phyloP scores from a whole-genome alignment of 306 rosid genomes.

The Cucumis melo region DNA sequence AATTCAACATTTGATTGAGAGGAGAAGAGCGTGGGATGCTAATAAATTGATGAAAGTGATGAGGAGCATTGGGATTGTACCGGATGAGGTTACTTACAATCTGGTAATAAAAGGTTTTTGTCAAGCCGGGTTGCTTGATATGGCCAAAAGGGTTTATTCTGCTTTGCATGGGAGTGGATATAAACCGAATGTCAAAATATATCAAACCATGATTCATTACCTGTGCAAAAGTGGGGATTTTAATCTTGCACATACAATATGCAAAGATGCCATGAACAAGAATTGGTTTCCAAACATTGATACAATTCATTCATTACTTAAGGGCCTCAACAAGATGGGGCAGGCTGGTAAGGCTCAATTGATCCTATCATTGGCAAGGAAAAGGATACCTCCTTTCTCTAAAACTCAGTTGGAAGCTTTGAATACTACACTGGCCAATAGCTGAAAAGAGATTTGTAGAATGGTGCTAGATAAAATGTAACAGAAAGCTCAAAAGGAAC shows the following conservation, averaged over 20 bases:
- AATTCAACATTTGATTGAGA: conserved; percentile 35
- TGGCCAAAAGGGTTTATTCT: conserved; percentile 60
- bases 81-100: conserved; percentile 58
- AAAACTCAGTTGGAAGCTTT: conserved; percentile 22
- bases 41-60: conserved; percentile 35
- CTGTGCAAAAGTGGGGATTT: conserved; percentile 49
- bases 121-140: conserved; percentile 36
- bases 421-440: conserved; percentile 16
- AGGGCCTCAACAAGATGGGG: conserved; percentile 41
- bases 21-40: conserved; percentile 62
- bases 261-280: conserved; percentile 41
- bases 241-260: conserved; percentile 36
- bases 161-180: conserved; percentile 28
- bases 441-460: conserved; percentile 17
- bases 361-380: conserved; percentile 30
- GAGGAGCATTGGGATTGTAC: conserved; percentile 32
- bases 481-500: conserved; percentile 21
- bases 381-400: conserved; percentile 41
- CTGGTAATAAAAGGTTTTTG: conserved; percentile 68
- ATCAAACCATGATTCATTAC: conserved; percentile 83
- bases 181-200: conserved; percentile 44
- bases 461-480: conserved; percentile 10
- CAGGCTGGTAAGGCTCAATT: conserved; percentile 26
- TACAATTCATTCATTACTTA: conserved; percentile 39
- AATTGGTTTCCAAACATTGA: conserved; percentile 56